Evolutionary conservation across 1,284 basidiomycete genomes (phyloP).

Genomic region (Apiotrichum porosum): DNA sequence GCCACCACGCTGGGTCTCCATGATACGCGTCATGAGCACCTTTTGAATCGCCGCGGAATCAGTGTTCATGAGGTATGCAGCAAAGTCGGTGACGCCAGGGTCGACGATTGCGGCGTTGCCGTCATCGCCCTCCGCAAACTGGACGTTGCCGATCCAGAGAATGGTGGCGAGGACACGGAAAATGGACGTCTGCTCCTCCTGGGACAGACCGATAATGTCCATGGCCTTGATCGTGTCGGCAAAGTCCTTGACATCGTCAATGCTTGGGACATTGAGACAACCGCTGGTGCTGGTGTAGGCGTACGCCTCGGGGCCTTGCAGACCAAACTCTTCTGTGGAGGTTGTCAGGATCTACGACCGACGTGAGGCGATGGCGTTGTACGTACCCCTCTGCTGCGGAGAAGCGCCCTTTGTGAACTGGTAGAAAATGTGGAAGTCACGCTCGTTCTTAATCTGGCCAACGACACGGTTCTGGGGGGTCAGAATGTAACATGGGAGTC

Average conservation of each 20-base stretch:
- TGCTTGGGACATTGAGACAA: slow-evolving; percentile 85
- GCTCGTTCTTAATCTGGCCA: slow-evolving; percentile 91
- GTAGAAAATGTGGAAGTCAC: slow-evolving; percentile 99
- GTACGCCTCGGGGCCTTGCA: slow-evolving; percentile 97
- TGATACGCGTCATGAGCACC: slow-evolving; percentile 74
- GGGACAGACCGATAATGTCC: slow-evolving; percentile 80
- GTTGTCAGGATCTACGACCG: background rate
- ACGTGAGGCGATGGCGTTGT: background rate
- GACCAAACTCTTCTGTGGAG: slow-evolving; percentile 75
- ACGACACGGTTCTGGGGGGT: slow-evolving; percentile 71
- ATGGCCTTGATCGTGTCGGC: slow-evolving; percentile 87
- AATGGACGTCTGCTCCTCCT: slow-evolving; percentile 85
- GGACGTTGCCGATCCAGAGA: slow-evolving; percentile 95
- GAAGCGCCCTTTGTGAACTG: slow-evolving; percentile 97
- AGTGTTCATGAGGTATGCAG: slow-evolving; percentile 89
- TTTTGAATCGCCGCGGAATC: slow-evolving; percentile 76
- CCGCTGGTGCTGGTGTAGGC: slow-evolving; percentile 87
- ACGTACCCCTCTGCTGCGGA: slow-evolving; percentile 73
- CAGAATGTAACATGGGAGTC: slow-evolving; percentile 3
- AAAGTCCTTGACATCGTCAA: slow-evolving; percentile 86
- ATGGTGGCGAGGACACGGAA: slow-evolving; percentile 88
- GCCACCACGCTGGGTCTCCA: slow-evolving; percentile 92
- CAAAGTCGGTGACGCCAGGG: slow-evolving; percentile 86
- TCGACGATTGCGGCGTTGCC: slow-evolving; percentile 82
- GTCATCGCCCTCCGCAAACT: slow-evolving; percentile 81